Percentiles rank a stretch among this genome's conserved stretches.
Conservation (phyloP, 495 filamentous ascomycete species). For the Penicillium lagena region DNA sequence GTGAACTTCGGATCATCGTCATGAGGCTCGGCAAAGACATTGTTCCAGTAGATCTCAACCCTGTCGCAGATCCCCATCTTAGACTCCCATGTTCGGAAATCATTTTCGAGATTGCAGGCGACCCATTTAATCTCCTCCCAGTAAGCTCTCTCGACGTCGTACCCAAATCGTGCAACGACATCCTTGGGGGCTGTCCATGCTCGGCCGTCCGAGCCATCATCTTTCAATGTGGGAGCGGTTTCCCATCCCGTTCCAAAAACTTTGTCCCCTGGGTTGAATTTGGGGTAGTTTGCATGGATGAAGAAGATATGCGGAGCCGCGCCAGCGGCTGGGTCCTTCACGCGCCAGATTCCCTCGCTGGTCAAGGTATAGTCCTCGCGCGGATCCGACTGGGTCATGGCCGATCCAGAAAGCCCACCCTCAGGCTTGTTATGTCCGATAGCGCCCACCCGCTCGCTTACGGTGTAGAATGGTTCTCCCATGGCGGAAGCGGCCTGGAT, state of each 20-base stretch:
- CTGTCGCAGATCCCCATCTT: conserved; percentile 29
- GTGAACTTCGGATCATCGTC: conserved; percentile 30
- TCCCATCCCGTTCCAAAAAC: conserved; percentile 35
- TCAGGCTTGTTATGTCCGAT: conserved; percentile 29
- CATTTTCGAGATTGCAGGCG: conserved; percentile 36
- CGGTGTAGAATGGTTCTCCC: conserved; percentile 42
- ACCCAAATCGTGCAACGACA: conserved; percentile 35
- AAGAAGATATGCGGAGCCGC: conserved; percentile 38
- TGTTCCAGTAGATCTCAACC: conserved; percentile 33
- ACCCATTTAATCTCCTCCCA: conserved; percentile 47
- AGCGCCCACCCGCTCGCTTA: conserved; percentile 36
- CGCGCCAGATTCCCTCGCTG: conserved; percentile 28
- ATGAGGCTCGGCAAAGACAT: conserved; percentile 35
- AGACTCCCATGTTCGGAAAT: conserved; percentile 33
- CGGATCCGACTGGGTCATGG: conserved; percentile 43
- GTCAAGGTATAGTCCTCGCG: conserved; percentile 35
- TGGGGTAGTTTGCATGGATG: conserved; percentile 49
- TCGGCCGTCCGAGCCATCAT: conserved; percentile 31
- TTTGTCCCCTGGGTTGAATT: conserved; percentile 45
- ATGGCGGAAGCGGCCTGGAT: conserved; percentile 47
- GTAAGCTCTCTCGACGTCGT: conserved; percentile 44
- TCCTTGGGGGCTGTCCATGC: conserved; percentile 36
- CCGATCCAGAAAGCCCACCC: conserved; percentile 27
- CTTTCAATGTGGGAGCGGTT: conserved; percentile 30
- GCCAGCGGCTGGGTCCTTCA: conserved; percentile 27